Evolutionary conservation across 2,329 filamentous ascomycete species (phyloP).

Genomic region (Colletotrichum lentis): DNA sequence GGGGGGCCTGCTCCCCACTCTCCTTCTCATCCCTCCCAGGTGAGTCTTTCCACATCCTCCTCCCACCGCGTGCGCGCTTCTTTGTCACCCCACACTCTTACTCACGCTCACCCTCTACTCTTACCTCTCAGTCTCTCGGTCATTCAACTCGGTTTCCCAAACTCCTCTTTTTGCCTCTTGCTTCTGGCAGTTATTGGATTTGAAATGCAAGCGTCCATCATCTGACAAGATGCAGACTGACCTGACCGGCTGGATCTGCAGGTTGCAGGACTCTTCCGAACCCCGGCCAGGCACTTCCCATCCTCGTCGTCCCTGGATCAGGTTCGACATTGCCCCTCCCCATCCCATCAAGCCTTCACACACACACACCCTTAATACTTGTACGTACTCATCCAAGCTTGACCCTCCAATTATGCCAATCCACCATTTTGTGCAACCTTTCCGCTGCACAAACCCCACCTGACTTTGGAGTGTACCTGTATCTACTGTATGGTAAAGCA

Average conservation of each 20-base stretch:
- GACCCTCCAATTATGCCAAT: conserved; percentile 34
- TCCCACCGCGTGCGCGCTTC: background rate
- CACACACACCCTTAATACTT: too few species aligned
- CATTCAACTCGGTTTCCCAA: background rate
- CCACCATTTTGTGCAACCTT: conserved; percentile 33
- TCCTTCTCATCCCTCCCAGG: background rate
- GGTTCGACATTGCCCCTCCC: background rate
- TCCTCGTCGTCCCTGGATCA: conserved; percentile 3
- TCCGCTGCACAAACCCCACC: background rate
- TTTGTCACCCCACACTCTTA: background rate
- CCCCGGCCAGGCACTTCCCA: conserved; percentile 1
- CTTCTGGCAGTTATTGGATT: background rate
- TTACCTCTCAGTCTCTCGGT: background rate
- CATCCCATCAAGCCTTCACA: background rate
- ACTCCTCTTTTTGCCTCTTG: background rate
- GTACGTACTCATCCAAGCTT: conserved; percentile 11
- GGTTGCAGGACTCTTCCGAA: background rate
- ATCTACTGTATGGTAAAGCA: background rate
- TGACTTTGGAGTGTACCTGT: background rate
- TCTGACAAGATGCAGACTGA: background rate
- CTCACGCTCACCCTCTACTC: too few species aligned
- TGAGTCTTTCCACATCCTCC: conserved; percentile 1
- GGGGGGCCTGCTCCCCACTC: conserved; percentile 33
- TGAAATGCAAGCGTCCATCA: background rate
- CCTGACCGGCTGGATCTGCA: background rate